Evolutionary conservation across 352 stramenopile species (phyloP), one percentile per base, ranked within the genome.

Genomic region (Globisporangium cederbergense): DNA sequence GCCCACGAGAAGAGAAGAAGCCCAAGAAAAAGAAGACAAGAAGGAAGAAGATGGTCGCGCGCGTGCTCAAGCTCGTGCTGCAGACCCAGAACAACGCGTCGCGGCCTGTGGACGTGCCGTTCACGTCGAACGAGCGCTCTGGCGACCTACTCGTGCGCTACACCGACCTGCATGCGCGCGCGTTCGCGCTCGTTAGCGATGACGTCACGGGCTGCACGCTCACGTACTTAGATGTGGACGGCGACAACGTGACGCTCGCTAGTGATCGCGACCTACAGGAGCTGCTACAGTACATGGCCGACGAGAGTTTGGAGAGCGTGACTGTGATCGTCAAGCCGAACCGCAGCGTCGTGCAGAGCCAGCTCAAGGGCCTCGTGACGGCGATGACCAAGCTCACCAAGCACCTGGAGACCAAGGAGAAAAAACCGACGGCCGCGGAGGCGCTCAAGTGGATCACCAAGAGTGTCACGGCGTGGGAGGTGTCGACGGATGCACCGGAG

Each of bases 331-430:
- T 68, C 8, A 64, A 62, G 22, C 45, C 18, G 45, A 66, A 60
- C 2, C 67, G 60, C 43, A 64, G 51, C 51, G 68, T 70, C 16
- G 53, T 83, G 61, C 73, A 81, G 63, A 70, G 61, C 51, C 77
- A 82, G 28, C 65, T 89, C 38, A 73, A 65, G 25, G 75, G 71
- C 3, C 63, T 89, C 8, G 76, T 87, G n/a, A 66, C 77, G 16
- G 78, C 78, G 36, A 78, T 89, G 64, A 67, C 76, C 20, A 84
- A 82, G 68, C 66, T 87, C 10, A 73, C 74, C 45, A 66, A 74
- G 45, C 65, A 81, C 59, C 59, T 67, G 62, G 58, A 66, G 62
- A 13, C 57, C 20, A 56, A 66, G 40, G 60, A 68, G 16, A 72
- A 79, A 68, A 61, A 74, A 62, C 66, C 69, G 42, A 82, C 76